Base-by-base conservation (phyloP, 768 basidiomycete species). In the Leccinellum albellum region DNA sequence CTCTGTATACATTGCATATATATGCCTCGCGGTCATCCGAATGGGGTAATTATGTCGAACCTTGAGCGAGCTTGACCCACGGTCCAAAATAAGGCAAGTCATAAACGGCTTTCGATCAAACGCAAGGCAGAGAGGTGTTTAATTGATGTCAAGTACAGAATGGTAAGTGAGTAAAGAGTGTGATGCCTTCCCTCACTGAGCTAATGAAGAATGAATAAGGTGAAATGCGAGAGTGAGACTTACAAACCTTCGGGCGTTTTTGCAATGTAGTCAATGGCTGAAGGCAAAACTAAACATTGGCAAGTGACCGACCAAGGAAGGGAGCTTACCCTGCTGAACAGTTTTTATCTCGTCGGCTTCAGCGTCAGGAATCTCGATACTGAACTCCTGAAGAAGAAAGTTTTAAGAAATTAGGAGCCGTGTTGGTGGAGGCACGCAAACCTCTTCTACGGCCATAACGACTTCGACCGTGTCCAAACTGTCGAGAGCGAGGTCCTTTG, bases 401-500 rank as follows among this genome's bases (percentile, higher is more conserved):
- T 21, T 29, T 32, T 33, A 24, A 49, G 32, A 12, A 23, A 7
- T 55, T 21, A 53, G 54, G 51, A 37, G 17, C 54, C 58, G 40
- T 40, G 40, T 54, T 47, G 21, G n/a, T 55, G 32, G 28, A 37
- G 44, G 55, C 20, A 35, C 23, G 24, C 61, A 51, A 64, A 85
- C 88, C 84, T 94, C 97, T 77, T 99, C 97, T 64, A 99, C 88
- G 40, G 96, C 94, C 94, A 99, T 97, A 66, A 98, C 91, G 26
- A 98, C 94, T 74, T 99, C 97, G 20, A 99, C 95, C 20, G 94
- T 84, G 73, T 99, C 97, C 70, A 99, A 78, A 66, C 94, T 98
- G 75, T 99, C 97, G 31, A 50, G 80, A 82, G 65, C 82, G 79
- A 56, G 86, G 84, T 40, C 76, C 79, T 69, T 58, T 81, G 44